Percentiles rank a stretch among this genome's conserved stretches.
phyloP scores from a whole-genome alignment of 2,329 filamentous ascomycete genomes.

The Fusarium tjaetaba region DNA sequence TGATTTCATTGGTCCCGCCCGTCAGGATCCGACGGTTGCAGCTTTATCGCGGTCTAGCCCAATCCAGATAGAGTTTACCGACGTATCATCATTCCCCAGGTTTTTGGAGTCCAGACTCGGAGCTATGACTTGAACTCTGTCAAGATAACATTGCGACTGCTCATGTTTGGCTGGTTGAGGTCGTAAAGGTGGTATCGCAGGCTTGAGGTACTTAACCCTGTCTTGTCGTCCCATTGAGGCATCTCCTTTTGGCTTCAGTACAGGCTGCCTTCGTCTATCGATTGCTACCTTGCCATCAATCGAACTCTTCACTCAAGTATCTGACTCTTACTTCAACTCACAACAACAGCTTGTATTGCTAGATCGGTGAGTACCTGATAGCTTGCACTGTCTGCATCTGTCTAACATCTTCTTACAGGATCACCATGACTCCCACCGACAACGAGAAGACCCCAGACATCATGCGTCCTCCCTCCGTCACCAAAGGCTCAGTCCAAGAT shows the following conservation, averaged over 20 bases:
- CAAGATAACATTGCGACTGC: neutral
- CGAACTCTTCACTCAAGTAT: rapidly evolving
- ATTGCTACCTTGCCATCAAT: neutral
- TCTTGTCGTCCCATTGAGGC: neutral
- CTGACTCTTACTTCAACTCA: neutral
- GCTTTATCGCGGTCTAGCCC: conserved; percentile 6
- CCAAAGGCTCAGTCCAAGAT: conserved; percentile 1
- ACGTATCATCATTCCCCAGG: conserved; percentile 3
- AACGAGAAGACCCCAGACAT: neutral
- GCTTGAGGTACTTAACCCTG: neutral
- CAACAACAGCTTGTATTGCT: rapidly evolving
- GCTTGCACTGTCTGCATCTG: neutral
- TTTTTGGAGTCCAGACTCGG: neutral
- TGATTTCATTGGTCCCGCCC: neutral
- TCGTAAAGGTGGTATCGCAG: neutral
- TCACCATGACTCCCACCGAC: neutral
- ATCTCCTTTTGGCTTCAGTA: neutral
- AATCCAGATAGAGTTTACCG: neutral
- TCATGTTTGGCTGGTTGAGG: neutral
- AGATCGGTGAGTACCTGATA: neutral
- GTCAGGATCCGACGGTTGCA: conserved; percentile 15
- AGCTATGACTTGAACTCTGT: neutral
- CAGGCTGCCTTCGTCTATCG: neutral
- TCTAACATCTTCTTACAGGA: neutral
- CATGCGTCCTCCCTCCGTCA: neutral